These are phyloP conservation scores for Blechomonas ayalai DNA, from an alignment of 208 protist genomes.

Conservation along the genomic window DNA sequence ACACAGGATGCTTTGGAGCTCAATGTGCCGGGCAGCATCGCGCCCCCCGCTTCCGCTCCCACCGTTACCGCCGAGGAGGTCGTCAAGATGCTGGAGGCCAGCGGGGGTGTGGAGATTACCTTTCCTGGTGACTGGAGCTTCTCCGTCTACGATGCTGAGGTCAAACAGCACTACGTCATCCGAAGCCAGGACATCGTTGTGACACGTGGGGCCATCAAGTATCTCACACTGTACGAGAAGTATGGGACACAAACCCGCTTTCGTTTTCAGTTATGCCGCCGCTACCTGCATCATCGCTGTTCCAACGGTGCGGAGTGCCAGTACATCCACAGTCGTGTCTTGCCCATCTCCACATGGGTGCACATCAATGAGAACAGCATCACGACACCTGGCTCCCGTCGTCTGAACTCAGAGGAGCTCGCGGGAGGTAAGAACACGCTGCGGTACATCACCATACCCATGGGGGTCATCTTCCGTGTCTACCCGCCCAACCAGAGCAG, in stretches of 20 bases:
- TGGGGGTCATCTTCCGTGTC: conserved; percentile 39
- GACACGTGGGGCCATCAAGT: conserved; percentile 53
- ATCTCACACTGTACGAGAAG: conserved; percentile 31
- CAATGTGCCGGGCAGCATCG: neutral
- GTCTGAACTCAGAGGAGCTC: conserved; percentile 11
- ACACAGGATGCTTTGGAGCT: no score
- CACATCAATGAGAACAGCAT: conserved; percentile 68
- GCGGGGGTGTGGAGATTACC: conserved; percentile 7
- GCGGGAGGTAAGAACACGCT: conserved; percentile 45
- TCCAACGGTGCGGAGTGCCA: conserved; percentile 25
- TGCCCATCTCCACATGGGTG: conserved; percentile 32
- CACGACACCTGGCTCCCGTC: neutral
- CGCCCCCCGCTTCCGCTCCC: conserved; percentile 2
- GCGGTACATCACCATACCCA: conserved; percentile 29
- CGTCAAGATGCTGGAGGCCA: conserved; percentile 9
- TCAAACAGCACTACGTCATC: conserved; percentile 48
- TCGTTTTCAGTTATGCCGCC: conserved; percentile 62
- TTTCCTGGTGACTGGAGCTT: conserved; percentile 26
- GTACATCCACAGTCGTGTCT: conserved; percentile 45
- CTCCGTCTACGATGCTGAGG: conserved; percentile 47
- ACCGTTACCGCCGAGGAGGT: conserved; percentile 16
- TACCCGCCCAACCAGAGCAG: conserved; percentile 50
- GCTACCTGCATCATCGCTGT: conserved; percentile 34
- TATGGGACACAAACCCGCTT: conserved; percentile 46
- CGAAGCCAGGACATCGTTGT: conserved; percentile 42